Evolutionary conservation across 305 asterid species (phyloP).

Genomic region (Fraxinus nigra): DNA sequence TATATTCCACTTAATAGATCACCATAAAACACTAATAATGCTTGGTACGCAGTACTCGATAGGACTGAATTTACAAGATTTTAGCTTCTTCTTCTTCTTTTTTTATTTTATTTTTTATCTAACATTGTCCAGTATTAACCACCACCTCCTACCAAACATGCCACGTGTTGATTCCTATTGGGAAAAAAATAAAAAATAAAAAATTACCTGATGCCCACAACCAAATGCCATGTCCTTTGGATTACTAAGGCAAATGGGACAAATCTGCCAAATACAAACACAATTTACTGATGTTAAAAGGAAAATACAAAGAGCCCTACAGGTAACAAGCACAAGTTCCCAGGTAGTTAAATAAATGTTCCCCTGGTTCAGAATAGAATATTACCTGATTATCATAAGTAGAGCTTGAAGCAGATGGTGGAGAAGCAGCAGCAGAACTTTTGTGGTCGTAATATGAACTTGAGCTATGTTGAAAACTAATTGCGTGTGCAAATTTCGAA

Average conservation of each 20-base stretch:
- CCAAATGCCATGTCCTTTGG: slow-evolving; percentile 52
- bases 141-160: not conserved
- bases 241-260: slow-evolving; percentile 45
- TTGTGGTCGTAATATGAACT: slow-evolving; percentile 32
- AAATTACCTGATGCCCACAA: slow-evolving; percentile 53
- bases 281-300: not conserved
- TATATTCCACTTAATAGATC: not conserved
- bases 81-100: not conserved
- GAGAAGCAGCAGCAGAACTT: slow-evolving; percentile 20
- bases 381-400: slow-evolving; percentile 63
- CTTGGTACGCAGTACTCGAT: not conserved
- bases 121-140: not conserved
- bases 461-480: slow-evolving; percentile 53
- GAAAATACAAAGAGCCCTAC: not conserved
- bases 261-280: slow-evolving; percentile 27
- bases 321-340: not conserved
- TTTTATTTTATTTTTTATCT: not conserved
- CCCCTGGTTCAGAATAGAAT: not conserved
- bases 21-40: not conserved
- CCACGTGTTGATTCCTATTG: not conserved
- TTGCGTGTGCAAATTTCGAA: slow-evolving; percentile 46
- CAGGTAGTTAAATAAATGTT: not conserved
- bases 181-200: not conserved
- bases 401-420: slow-evolving; percentile 45
- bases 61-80: not conserved